These are phyloP conservation scores for Sugiyamaella marilandica DNA, from an alignment of 805 yeast species.

Conservation along the genomic window DNA sequence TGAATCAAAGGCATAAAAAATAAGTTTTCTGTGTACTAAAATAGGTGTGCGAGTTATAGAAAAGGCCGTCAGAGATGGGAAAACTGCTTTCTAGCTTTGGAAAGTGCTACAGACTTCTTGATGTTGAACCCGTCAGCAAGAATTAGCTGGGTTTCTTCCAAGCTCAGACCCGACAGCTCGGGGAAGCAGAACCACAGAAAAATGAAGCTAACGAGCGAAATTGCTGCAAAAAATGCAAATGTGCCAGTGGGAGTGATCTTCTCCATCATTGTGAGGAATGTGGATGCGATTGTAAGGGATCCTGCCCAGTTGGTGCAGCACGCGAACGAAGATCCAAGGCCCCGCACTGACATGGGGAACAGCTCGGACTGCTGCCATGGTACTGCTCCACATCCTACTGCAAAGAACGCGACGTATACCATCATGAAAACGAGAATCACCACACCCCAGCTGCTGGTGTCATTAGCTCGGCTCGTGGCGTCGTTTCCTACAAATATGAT, in stretches of 20 bases:
- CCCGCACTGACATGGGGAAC: conserved; percentile 89
- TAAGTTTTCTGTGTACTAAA: too few relatives aligned
- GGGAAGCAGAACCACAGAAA: conserved; percentile 15
- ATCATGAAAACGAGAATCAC: conserved; percentile 83
- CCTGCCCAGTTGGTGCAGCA: conserved; percentile 98
- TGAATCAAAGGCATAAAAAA: neutral
- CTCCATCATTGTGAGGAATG: conserved; percentile 89
- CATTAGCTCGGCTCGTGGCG: conserved; percentile 37
- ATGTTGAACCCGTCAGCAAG: conserved; percentile 16
- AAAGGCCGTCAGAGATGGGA: too few relatives aligned
- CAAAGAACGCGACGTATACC: conserved; percentile 80
- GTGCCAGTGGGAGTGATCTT: conserved; percentile 94
- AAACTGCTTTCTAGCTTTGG: conserved; percentile 9
- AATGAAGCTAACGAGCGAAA: conserved; percentile 13
- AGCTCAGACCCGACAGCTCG: conserved; percentile 13
- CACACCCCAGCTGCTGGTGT: conserved; percentile 72
- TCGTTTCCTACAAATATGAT: conserved; percentile 10
- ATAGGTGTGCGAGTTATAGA: too few relatives aligned
- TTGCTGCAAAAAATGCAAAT: conserved; percentile 37
- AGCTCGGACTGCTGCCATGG: conserved; percentile 98
- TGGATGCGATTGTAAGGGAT: conserved; percentile 81
- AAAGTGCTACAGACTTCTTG: conserved; percentile 13
- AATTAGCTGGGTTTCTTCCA: conserved; percentile 17
- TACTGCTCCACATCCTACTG: conserved; percentile 91
- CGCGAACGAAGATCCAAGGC: conserved; percentile 83